These are phyloP conservation scores for Torrubiella hemipterigena DNA, from an alignment of 2,329 filamentous ascomycete genomes.

Conservation along the genomic window DNA sequence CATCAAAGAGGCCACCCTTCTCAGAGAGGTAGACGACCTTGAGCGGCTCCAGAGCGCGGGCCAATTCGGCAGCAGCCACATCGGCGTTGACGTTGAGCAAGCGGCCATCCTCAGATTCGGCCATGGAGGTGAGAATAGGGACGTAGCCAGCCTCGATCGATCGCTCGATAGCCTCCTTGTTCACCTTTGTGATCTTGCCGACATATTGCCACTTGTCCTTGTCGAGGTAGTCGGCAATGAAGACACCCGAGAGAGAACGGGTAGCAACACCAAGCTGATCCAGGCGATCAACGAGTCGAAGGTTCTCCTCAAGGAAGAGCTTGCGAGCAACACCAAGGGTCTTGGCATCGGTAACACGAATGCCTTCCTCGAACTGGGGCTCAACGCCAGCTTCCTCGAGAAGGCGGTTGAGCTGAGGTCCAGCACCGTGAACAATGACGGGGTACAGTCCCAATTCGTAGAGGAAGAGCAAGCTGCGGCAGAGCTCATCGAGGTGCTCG, in stretches of 20 bases:
- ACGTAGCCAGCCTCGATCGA: conserved; percentile 86
- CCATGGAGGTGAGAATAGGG: conserved; percentile 92
- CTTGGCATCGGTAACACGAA: conserved; percentile 89
- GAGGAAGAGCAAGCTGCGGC: conserved; percentile 77
- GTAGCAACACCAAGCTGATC: conserved; percentile 84
- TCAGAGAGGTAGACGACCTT: conserved; percentile 99
- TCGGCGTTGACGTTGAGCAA: conserved; percentile 97
- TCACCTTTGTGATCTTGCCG: conserved; percentile 87
- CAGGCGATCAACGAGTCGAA: conserved; percentile 80
- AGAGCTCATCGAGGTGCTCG: conserved; percentile 85
- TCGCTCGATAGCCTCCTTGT: conserved; percentile 80
- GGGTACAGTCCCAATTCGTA: conserved; percentile 93
- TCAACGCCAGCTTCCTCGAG: conserved; percentile 85
- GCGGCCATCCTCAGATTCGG: conserved; percentile 81
- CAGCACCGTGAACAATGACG: conserved; percentile 89
- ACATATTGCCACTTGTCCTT: conserved; percentile 94
- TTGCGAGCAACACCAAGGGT: conserved; percentile 83
- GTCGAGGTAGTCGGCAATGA: conserved; percentile 88
- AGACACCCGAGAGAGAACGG: conserved; percentile 81
- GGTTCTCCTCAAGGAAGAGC: conserved; percentile 89
- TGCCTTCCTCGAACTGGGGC: conserved; percentile 92
- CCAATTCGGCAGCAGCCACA: conserved; percentile 87
- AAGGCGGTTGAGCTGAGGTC: conserved; percentile 87
- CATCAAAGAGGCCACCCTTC: conserved; percentile 92
- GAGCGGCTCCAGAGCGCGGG: conserved; percentile 75